Evolutionary conservation across 306 rosid species (phyloP), one percentile per base, ranked within the genome.

Genomic region (Cucumis hystrix): DNA sequence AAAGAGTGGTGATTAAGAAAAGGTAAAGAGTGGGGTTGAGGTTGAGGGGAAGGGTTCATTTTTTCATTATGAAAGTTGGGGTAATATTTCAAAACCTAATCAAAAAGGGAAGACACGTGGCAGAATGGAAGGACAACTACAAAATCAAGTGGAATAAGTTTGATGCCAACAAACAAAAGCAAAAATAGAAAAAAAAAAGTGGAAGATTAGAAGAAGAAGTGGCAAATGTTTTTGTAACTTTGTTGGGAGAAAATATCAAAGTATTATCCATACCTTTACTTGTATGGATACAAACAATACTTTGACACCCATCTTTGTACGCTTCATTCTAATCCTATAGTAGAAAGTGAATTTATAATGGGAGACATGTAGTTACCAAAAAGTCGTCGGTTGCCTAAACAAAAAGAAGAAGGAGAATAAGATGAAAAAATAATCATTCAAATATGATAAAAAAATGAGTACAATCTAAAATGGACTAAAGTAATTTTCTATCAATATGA

Each of bases 1-100:
- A 35, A 69, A 69, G 75, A 69, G 75, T 69, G 75, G 51, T 69
- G 6, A 10, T 69, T 69, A 69, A 69, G 75, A 45, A 69, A 69
- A 69, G 75, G 35, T 10, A n/a, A n/a, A 10, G 7, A 66, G 43
- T 35, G 30, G 23, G 21, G 8, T 11, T 12, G 64, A 1, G 63
- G 10, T 6, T 33, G 37, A 4, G 30, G 58, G 21, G 58, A 13
- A 3, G 18, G 18, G 17, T 15, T 8, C 18, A 60, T 60, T 28
- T 33, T 33, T 33, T 60, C n/a, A 30, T 23, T 25, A 6, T 13
- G 13, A 58, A 58, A 58, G 35, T 21, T 58, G 6, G 14, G 63
- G 63, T 58, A 58, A 58, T 20, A 55, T 6, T 21, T 58, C 6
- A 21, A 58, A 59, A 1, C 66, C 56, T 33, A 5, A 60, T 25